A percentile compares a stretch with the other conserved stretches of the same genome.
Conservation (phyloP, 139 green algal genomes). For the Chlamydomonas sp. region DNA sequence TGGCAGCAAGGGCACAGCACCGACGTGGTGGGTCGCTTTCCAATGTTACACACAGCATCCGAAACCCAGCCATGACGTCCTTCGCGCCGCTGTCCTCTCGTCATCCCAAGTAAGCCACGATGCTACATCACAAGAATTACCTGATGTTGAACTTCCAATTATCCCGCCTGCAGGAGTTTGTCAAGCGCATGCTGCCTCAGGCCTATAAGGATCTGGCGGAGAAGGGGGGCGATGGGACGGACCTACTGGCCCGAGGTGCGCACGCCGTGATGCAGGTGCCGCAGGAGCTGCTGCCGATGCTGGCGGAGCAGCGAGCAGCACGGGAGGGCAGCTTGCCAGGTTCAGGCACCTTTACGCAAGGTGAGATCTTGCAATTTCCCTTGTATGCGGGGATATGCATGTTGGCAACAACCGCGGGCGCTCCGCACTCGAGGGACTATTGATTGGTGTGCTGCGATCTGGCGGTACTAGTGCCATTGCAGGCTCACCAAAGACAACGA, state of each 20-base stretch:
- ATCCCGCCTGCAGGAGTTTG: conserved; percentile 3
- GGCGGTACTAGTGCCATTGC: no score
- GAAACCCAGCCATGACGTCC: background rate
- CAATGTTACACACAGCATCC: background rate
- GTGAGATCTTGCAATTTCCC: no score
- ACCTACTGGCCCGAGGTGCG: conserved; percentile 17
- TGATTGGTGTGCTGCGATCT: no score
- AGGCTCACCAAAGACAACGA: no score
- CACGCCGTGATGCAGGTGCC: conserved; percentile 6
- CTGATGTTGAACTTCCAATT: background rate
- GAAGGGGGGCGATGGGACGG: background rate
- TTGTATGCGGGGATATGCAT: no score
- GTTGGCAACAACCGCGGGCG: no score
- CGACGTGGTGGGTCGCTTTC: background rate
- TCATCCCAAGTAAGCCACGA: no score
- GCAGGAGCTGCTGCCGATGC: conserved; percentile 8
- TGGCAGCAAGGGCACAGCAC: conserved; percentile 17
- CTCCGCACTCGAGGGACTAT: no score
- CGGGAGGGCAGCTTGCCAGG: background rate
- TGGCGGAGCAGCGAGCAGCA: conserved; percentile 7
- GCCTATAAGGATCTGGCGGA: background rate
- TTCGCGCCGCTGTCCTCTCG: no score
- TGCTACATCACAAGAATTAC: background rate
- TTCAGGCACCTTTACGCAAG: no score
- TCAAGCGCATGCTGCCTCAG: conserved; percentile 19